Evolutionary conservation across 2,329 filamentous ascomycete species (phyloP).

Genomic region (Lachnellula arida): DNA sequence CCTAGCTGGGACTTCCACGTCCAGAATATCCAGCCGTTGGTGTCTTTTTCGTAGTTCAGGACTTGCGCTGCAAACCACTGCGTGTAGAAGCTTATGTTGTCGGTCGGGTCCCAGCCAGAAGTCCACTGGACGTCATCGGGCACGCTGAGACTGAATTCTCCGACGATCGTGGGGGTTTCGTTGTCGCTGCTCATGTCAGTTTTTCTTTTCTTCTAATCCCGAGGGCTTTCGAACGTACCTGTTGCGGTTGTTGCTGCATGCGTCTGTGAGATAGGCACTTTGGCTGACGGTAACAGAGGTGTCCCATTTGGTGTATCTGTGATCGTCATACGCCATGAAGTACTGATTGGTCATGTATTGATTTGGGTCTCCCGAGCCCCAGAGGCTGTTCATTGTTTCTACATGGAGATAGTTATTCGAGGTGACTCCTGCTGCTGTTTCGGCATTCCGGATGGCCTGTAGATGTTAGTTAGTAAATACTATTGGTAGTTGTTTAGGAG

Average conservation of each 20-base stretch:
- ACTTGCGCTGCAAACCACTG: slow-evolving; percentile 55
- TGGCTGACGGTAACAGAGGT: slow-evolving; percentile 39
- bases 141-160: slow-evolving; percentile 54
- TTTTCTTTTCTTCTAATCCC: neutral
- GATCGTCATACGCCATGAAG: slow-evolving; percentile 49
- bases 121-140: slow-evolving; percentile 44
- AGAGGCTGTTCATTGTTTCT: slow-evolving; percentile 47
- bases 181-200: slow-evolving; percentile 7
- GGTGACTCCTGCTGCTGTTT: slow-evolving; percentile 40
- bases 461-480: neutral
- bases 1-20: slow-evolving; percentile 50
- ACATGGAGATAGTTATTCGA: slow-evolving; percentile 46
- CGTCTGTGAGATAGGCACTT: slow-evolving; percentile 45
- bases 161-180: slow-evolving; percentile 45
- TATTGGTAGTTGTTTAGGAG: neutral
- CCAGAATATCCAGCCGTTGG: slow-evolving; percentile 56
- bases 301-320: slow-evolving; percentile 52
- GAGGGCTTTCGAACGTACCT: neutral
- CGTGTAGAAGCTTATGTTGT: slow-evolving; percentile 45
- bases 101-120: slow-evolving; percentile 39
- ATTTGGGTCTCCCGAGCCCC: slow-evolving; percentile 52
- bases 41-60: slow-evolving; percentile 46
- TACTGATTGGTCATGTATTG: slow-evolving; percentile 39
- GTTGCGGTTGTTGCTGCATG: slow-evolving; percentile 45
- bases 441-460: slow-evolving; percentile 45